Evolutionary conservation across 2,329 filamentous ascomycete species (phyloP).

Genomic region (Colletotrichum melonis): DNA sequence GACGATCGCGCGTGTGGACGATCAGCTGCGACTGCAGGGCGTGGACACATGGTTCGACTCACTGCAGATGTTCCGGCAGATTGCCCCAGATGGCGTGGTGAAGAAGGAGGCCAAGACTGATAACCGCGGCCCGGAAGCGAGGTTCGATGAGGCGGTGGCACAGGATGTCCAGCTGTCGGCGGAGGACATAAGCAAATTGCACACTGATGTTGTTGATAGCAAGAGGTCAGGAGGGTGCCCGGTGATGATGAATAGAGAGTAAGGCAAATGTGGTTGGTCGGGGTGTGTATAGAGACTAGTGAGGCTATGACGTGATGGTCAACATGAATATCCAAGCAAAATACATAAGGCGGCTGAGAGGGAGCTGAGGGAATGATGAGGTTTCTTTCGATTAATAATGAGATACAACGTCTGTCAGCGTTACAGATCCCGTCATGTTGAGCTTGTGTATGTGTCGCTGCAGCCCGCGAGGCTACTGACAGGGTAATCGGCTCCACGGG

Average conservation of each 20-base stretch:
- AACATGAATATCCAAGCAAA: neutral
- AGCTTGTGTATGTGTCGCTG: too few relatives aligned
- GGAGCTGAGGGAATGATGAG: neutral
- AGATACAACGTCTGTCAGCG: too few relatives aligned
- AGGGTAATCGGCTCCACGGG: neutral
- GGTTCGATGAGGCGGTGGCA: constrained; percentile 14
- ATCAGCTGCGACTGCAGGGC: constrained; percentile 66
- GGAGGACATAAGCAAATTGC: constrained; percentile 9
- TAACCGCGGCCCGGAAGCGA: constrained; percentile 16
- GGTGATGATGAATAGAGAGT: constrained; percentile 32
- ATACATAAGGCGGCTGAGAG: neutral
- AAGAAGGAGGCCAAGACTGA: constrained; percentile 18
- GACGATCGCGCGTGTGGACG: constrained; percentile 71
- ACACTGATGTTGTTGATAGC: neutral
- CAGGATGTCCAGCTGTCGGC: constrained; percentile 9
- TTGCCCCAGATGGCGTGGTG: constrained; percentile 43
- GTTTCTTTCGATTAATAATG: neutral
- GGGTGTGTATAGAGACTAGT: neutral
- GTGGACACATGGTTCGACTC: constrained; percentile 76
- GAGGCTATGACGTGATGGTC: neutral
- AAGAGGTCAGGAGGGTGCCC: constrained; percentile 13
- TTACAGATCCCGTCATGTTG: too few relatives aligned
- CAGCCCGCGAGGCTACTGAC: neutral
- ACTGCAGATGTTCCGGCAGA: constrained; percentile 75
- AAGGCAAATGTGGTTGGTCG: neutral